These are phyloP conservation scores for Colletotrichum sp. DNA, from an alignment of 2,329 filamentous ascomycete species.

Conservation along the genomic window DNA sequence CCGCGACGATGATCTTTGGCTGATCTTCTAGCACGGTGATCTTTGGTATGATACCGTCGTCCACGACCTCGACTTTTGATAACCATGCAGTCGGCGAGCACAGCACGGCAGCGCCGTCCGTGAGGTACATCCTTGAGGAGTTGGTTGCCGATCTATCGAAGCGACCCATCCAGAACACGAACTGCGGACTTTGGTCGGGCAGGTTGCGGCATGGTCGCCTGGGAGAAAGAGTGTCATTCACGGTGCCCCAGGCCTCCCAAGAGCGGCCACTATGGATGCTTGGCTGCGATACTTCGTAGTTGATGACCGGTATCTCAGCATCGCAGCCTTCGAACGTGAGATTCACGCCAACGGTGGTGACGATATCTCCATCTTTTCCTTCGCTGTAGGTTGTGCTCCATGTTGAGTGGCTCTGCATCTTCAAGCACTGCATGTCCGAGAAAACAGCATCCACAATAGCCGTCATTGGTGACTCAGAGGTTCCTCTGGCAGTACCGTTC, in stretches of 20 bases:
- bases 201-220: background rate
- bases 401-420: background rate
- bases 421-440: background rate
- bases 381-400: background rate
- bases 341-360: background rate
- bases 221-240: background rate
- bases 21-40: background rate
- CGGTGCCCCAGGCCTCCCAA: background rate
- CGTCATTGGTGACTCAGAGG: background rate
- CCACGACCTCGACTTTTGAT: background rate
- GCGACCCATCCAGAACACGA: background rate
- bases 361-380: background rate
- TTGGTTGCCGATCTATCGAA: background rate
- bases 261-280: background rate
- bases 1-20: background rate
- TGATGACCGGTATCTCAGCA: background rate
- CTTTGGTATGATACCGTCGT: background rate
- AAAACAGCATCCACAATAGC: background rate
- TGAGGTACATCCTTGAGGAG: background rate
- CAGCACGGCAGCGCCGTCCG: background rate
- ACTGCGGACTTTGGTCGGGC: background rate
- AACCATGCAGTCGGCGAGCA: background rate
- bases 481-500: background rate
- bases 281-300: background rate
- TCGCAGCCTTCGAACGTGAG: background rate